Conservation (phyloP, 2,329 filamentous ascomycete species). For the Ophiostoma piceae region DNA sequence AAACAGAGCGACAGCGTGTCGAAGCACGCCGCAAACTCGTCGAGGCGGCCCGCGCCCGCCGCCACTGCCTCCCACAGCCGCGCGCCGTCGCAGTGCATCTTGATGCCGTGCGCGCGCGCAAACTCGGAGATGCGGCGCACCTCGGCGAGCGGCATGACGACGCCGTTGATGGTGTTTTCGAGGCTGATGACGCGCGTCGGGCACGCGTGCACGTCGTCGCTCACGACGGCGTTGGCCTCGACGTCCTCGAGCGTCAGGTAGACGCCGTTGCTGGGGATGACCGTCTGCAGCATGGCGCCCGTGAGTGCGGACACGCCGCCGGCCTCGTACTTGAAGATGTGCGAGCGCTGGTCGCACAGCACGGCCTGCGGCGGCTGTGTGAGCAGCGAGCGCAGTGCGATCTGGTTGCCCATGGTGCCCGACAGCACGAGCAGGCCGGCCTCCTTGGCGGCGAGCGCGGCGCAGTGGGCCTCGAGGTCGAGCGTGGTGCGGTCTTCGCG, state of each 20-base stretch:
- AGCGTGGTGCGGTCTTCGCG: constrained; percentile 73
- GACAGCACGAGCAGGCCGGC: constrained; percentile 76
- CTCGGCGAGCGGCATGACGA: constrained; percentile 71
- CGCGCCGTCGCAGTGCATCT: constrained; percentile 49
- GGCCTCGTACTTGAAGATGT: constrained; percentile 66
- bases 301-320: constrained; percentile 57
- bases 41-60: constrained; percentile 40
- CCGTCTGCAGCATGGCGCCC: constrained; percentile 62
- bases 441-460: constrained; percentile 67
- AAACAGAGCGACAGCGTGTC: constrained; percentile 57
- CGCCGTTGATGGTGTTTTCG: constrained; percentile 80
- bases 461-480: constrained; percentile 68
- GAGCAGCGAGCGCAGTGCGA: constrained; percentile 73
- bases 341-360: constrained; percentile 70
- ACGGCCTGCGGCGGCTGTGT: constrained; percentile 74
- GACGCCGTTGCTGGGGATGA: constrained; percentile 63
- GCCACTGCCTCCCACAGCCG: constrained; percentile 49
- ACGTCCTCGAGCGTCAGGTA: constrained; percentile 76
- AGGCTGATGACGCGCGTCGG: constrained; percentile 77
- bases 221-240: constrained; percentile 56
- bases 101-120: constrained; percentile 49
- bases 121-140: constrained; percentile 64
- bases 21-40: constrained; percentile 42
- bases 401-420: constrained; percentile 91
- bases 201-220: constrained; percentile 68